Conservation (phyloP, 2,329 filamentous ascomycete species). For the Xylaria hypoxylon region DNA sequence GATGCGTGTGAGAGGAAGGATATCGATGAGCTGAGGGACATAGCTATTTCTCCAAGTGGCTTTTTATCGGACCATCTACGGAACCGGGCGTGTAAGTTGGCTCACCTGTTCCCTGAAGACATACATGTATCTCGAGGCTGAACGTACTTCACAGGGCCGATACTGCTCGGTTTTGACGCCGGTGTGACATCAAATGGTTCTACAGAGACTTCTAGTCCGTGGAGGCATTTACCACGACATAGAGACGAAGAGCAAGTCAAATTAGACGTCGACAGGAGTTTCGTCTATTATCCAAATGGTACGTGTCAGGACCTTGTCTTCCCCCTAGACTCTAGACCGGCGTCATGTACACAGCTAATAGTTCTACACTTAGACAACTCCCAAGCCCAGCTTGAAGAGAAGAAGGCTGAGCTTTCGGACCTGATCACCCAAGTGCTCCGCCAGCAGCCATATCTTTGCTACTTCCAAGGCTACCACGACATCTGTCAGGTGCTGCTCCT, state of each 20-base stretch:
- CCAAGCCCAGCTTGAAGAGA: constrained; percentile 73
- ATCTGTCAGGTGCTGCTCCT: constrained; percentile 96
- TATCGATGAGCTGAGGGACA: constrained; percentile 64
- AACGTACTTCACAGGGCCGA: constrained; percentile 56
- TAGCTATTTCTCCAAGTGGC: constrained; percentile 74
- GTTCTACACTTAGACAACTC: constrained; percentile 67
- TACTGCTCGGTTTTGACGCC: constrained; percentile 56
- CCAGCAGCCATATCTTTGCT: constrained; percentile 83
- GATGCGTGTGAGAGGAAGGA: constrained; percentile 71
- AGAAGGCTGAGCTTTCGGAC: constrained; percentile 80
- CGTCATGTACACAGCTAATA: background rate
- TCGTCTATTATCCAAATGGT: constrained; percentile 94
- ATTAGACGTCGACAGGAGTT: constrained; percentile 94
- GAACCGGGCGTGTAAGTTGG: constrained; percentile 78
- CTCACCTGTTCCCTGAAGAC: constrained; percentile 14
- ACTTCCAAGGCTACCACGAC: constrained; percentile 99
- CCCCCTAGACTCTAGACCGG: background rate
- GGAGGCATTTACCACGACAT: constrained; percentile 78
- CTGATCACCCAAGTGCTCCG: constrained; percentile 87
- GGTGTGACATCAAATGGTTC: constrained; percentile 41
- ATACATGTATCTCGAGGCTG: constrained; percentile 14
- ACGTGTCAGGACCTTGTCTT: constrained; percentile 47
- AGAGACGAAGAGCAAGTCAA: constrained; percentile 90
- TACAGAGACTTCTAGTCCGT: constrained; percentile 52
- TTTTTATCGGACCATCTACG: constrained; percentile 76